These are phyloP conservation scores for Tulasnella sp. DNA, from an alignment of 768 basidiomycete genomes.

Conservation along the genomic window DNA sequence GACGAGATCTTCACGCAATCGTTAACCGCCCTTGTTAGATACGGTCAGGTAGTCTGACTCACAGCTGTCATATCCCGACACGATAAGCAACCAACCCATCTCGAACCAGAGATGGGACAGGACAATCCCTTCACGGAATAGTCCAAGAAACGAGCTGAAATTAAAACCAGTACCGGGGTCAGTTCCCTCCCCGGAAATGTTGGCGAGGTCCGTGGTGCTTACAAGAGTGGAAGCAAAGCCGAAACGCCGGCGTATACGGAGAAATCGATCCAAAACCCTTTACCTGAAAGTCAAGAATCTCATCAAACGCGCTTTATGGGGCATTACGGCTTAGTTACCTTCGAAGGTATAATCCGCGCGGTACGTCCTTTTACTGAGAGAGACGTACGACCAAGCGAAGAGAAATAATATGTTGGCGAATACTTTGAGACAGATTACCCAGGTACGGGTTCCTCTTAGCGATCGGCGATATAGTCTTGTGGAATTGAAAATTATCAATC, in stretches of 20 bases:
- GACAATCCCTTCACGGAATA: neutral
- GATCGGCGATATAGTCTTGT: neutral
- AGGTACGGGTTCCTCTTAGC: neutral
- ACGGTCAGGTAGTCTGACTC: neutral
- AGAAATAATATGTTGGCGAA: neutral
- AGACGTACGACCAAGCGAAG: neutral
- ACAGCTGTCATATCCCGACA: neutral
- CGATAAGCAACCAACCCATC: neutral
- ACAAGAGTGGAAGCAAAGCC: neutral
- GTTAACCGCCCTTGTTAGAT: neutral
- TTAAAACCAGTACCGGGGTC: neutral
- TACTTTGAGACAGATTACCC: neutral
- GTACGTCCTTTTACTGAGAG: neutral
- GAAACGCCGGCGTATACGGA: neutral
- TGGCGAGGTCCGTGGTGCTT: neutral
- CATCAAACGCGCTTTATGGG: neutral
- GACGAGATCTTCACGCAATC: neutral
- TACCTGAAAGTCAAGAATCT: neutral
- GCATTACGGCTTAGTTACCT: neutral
- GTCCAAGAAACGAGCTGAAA: neutral
- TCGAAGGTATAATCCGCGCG: neutral
- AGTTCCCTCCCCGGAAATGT: neutral
- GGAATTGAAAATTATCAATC: no score
- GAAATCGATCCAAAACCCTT: neutral
- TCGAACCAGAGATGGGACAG: neutral